Base-by-base conservation (phyloP, 2,329 filamentous ascomycete genomes). In the Aspergillus luchuensis region DNA sequence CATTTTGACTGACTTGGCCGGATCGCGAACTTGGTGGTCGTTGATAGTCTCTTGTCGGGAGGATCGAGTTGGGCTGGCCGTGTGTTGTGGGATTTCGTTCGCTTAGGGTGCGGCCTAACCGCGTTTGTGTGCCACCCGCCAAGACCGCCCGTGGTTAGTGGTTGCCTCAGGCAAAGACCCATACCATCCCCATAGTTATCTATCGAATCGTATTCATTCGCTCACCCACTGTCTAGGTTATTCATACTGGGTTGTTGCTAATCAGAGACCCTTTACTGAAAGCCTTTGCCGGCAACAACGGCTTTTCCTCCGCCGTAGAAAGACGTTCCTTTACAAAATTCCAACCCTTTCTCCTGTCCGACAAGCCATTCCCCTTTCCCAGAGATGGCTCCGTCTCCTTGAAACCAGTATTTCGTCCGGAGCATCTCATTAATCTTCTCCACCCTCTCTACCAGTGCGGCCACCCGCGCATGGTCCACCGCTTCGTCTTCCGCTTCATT, bases 241-340 rank as follows among this genome's bases (percentile, higher is more conserved):
- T 30, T 49, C 21, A 30, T 8, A 8, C 47, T 30, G 13, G 8
- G 8, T 21, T 6, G 25, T 11, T 41, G 8, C 30, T 39, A 56
- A 25, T 17, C 15, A 17, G 36, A 19, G 33, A 36, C 33, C 10
- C n/a, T 47, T 28, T 38, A 28, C 6, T 41, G 28, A 8, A 82
- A 82, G 1, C 80, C 84, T 61, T 79, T 76, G 0, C 86, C 85
- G 7, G 82, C 58, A 61, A 79, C 71, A 17, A 96, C 82, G 3
- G 87, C 89, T 64, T 90, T 84, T 0, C 93, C 93, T 25, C 88
- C 91, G 38, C 90, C 94, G 78, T 97, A 97, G 92, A 93, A 98
- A 48, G 97, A 77, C 5, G 83, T 81, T 0, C 94, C 94, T 64
- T 84, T 86, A 48, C 91, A 85, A 60, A 87, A 87, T 70, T 94